Percentiles rank a stretch among this genome's conserved stretches.
Evolutionary conservation across 192 early-diverging fungal species (phyloP).

Genomic region (Coemansia sp.): DNA sequence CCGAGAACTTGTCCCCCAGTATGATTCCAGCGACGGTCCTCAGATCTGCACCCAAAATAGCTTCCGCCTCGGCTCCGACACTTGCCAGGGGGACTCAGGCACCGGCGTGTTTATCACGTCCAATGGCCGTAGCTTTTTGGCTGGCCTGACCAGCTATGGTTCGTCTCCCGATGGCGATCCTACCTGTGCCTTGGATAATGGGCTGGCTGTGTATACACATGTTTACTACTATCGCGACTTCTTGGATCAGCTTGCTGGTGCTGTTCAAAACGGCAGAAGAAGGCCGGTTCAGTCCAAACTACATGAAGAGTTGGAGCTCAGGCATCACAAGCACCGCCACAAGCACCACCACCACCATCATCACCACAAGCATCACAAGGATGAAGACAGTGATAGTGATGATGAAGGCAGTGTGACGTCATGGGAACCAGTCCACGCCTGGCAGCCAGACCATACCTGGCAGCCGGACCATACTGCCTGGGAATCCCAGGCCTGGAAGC

Average conservation of each 20-base stretch:
- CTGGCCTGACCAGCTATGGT: constrained; percentile 48
- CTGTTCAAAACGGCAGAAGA: background rate
- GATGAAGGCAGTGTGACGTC: background rate
- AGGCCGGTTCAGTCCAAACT: background rate
- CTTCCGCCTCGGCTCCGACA: constrained; percentile 33
- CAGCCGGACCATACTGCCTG: background rate
- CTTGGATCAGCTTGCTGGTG: constrained; percentile 13
- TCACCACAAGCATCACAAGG: background rate
- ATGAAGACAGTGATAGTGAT: constrained; percentile 1
- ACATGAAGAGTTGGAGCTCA: background rate
- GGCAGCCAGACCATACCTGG: background rate
- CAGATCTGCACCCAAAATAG: constrained; percentile 49
- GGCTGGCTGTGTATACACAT: constrained; percentile 41
- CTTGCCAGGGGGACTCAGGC: constrained; percentile 51
- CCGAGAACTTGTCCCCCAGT: constrained; percentile 24
- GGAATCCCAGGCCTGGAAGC: too few relatives aligned
- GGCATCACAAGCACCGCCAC: background rate
- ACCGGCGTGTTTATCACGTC: constrained; percentile 28
- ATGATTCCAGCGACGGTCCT: constrained; percentile 40
- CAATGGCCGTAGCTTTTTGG: constrained; percentile 20
- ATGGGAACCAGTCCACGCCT: background rate
- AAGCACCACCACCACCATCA: constrained; percentile 1
- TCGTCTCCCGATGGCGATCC: constrained; percentile 32
- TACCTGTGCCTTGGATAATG: constrained; percentile 40
- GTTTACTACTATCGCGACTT: constrained; percentile 33